These are phyloP conservation scores for Microdochium nivale DNA, from an alignment of 2,329 filamentous ascomycete species.

Conservation along the genomic window DNA sequence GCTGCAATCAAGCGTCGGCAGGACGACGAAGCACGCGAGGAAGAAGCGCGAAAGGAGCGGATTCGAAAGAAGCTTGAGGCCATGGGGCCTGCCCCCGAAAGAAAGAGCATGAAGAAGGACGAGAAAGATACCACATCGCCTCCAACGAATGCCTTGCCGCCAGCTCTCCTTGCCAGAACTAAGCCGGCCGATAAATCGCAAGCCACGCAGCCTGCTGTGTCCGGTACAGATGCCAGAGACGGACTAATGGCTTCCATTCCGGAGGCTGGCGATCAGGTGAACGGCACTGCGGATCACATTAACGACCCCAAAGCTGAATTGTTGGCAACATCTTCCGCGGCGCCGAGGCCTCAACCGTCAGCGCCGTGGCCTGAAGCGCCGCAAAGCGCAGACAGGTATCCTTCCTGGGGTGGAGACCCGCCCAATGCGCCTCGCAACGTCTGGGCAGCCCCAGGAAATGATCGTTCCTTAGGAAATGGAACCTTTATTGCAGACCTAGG, in stretches of 20 bases:
- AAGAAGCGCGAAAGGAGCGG: slow-evolving; percentile 62
- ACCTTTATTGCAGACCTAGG: slow-evolving; percentile 61
- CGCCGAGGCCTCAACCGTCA: slow-evolving; percentile 21
- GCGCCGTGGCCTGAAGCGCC: slow-evolving; percentile 17
- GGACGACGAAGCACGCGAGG: slow-evolving; percentile 63
- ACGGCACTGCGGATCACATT: background rate
- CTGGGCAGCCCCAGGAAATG: slow-evolving; percentile 66
- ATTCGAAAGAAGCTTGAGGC: slow-evolving; percentile 65
- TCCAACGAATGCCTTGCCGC: background rate
- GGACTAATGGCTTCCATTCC: slow-evolving; percentile 4
- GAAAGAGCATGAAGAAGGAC: slow-evolving; percentile 49
- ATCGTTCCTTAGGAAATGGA: slow-evolving; percentile 67
- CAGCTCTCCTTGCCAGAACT: slow-evolving; percentile 1
- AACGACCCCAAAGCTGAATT: background rate
- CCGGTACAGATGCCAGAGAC: background rate
- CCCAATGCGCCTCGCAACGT: slow-evolving; percentile 50
- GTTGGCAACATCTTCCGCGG: background rate
- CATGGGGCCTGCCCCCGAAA: slow-evolving; percentile 56
- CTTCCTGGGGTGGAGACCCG: slow-evolving; percentile 37
- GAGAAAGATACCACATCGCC: slow-evolving; percentile 25
- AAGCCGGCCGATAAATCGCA: slow-evolving; percentile 9
- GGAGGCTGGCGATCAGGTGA: slow-evolving; percentile 8
- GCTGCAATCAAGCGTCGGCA: slow-evolving; percentile 58
- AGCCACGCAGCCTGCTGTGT: slow-evolving; percentile 5
- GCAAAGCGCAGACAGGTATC: slow-evolving; percentile 32